Conservation (phyloP, 768 basidiomycete species). For the Exsudoporus frostii region DNA sequence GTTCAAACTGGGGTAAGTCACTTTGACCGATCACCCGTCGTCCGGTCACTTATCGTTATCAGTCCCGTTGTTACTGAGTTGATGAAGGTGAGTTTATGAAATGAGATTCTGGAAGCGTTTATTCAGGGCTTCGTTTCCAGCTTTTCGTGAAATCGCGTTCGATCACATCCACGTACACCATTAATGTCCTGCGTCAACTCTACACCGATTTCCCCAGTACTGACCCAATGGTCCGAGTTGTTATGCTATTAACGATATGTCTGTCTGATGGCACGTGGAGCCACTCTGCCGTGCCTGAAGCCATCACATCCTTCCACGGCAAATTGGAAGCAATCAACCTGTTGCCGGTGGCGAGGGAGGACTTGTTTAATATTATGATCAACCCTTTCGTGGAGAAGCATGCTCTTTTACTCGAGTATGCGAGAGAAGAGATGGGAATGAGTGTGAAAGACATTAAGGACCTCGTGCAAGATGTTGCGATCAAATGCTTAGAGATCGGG, state of each 20-base stretch:
- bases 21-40: not conserved
- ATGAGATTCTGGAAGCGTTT: not conserved
- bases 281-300: slow-evolving; percentile 28
- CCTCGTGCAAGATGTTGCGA: slow-evolving; percentile 58
- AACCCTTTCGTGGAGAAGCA: slow-evolving; percentile 70
- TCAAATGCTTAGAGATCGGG: slow-evolving; percentile 56
- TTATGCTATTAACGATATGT: slow-evolving; percentile 71
- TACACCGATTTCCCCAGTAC: slow-evolving; percentile 64
- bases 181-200: slow-evolving; percentile 56
- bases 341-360: slow-evolving; percentile 52
- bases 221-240: slow-evolving; percentile 60
- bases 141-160: slow-evolving; percentile 69
- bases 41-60: slow-evolving; percentile 12
- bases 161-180: slow-evolving; percentile 48
- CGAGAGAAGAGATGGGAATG: slow-evolving; percentile 42
- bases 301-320: slow-evolving; percentile 35
- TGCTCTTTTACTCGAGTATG: slow-evolving; percentile 50
- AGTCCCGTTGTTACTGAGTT: slow-evolving; percentile 56
- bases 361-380: slow-evolving; percentile 59
- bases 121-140: slow-evolving; percentile 34
- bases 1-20: slow-evolving; percentile 65
- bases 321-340: slow-evolving; percentile 57
- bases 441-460: slow-evolving; percentile 38
- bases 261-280: slow-evolving; percentile 32
- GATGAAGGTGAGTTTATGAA: slow-evolving; percentile 49